phyloP scores from a whole-genome alignment of 83 land plant genomes.

The Thuja plicata region DNA sequence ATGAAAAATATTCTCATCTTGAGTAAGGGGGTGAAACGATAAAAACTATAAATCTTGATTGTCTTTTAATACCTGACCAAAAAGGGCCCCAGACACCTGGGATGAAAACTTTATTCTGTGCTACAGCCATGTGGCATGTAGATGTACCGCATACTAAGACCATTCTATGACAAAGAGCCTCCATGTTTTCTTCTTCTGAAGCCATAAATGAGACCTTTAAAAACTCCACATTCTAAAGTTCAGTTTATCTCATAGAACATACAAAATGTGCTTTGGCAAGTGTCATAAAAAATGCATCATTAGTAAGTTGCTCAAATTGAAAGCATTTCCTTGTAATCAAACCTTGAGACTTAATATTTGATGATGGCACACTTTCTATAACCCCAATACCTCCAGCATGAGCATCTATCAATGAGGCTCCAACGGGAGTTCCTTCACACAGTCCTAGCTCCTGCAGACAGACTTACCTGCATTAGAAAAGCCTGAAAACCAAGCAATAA shows the following conservation, averaged over 20 bases:
- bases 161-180: slow-evolving; percentile 75
- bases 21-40: not conserved
- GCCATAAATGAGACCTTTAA: slow-evolving; percentile 17
- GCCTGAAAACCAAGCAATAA: not conserved
- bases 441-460: slow-evolving; percentile 83
- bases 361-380: slow-evolving; percentile 73
- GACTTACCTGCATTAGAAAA: not conserved
- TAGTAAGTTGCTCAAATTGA: not conserved
- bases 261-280: slow-evolving; percentile 3
- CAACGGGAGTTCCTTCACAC: slow-evolving; percentile 85
- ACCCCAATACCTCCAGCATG: slow-evolving; percentile 99
- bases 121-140: slow-evolving; percentile 96
- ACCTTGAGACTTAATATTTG: slow-evolving; percentile 27
- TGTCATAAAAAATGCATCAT: not conserved
- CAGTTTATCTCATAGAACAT: not conserved
- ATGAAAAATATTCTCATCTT: not conserved
- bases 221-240: slow-evolving; percentile 17
- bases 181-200: slow-evolving; percentile 29
- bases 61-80: slow-evolving; percentile 82
- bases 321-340: not conserved
- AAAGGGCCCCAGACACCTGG: slow-evolving; percentile 99
- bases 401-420: slow-evolving; percentile 90
- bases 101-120: slow-evolving; percentile 75
- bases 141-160: slow-evolving; percentile 97
- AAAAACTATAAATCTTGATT: slow-evolving; percentile 2